Conservation (phyloP, 805 yeast genomes). For the Hanseniaspora mollemarum region DNA sequence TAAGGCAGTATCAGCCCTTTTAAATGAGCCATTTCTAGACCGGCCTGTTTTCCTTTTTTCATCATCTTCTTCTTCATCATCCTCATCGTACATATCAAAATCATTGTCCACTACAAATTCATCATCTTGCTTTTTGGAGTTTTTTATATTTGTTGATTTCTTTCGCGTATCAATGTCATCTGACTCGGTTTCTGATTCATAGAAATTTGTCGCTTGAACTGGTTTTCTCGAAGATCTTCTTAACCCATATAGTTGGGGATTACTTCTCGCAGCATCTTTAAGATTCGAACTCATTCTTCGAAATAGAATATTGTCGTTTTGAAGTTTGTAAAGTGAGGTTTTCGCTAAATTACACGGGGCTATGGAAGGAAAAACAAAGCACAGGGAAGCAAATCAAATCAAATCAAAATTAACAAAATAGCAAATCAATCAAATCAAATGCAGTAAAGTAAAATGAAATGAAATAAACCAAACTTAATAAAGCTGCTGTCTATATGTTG, state of each 20-base stretch:
- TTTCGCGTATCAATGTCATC: conserved; percentile 25
- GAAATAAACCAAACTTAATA: too few species aligned
- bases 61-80: conserved; percentile 22
- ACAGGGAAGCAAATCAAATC: too few species aligned
- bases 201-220: conserved; percentile 1
- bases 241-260: conserved; percentile 76
- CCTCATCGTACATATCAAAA: conserved; percentile 19
- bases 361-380: too few species aligned
- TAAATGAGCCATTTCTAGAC: background rate
- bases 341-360: too few species aligned
- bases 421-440: too few species aligned
- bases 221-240: conserved; percentile 59
- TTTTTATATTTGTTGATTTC: conserved; percentile 12
- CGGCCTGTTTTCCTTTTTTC: conserved; percentile 18
- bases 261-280: conserved; percentile 46
- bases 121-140: conserved; percentile 20
- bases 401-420: too few species aligned
- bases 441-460: too few species aligned
- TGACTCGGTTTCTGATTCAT: conserved; percentile 17
- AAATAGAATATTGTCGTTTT: conserved; percentile 15
- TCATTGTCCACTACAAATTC: conserved; percentile 23
- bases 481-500: too few species aligned
- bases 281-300: conserved; percentile 24
- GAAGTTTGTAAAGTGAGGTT: too few species aligned
- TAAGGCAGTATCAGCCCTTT: conserved; percentile 24